Base-by-base conservation (phyloP, 768 basidiomycete species). In the Leccinum arenicola region DNA sequence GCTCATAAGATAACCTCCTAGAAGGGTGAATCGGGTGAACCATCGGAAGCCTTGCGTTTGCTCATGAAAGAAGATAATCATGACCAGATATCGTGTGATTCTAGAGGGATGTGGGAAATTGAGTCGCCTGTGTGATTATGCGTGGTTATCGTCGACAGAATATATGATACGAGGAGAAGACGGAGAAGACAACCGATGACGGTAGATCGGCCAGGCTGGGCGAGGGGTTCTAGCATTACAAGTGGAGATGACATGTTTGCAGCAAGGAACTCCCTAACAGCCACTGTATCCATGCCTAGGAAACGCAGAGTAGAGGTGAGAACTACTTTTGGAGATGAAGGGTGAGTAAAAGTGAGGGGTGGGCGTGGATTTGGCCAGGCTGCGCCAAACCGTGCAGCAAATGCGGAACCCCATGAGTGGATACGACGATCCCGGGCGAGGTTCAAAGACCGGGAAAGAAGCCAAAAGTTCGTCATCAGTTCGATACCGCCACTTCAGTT, bases 1-100 rank as follows among this genome's bases (percentile, higher is more conserved):
- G 77, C 70, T 93, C 92, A 67, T 93, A 94, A 64, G 88, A 88
- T 59, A 76, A 23, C 92, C 92, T 36, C 91, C 89, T 91, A 92
- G 70, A 93, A 93, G 0, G 90, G 91, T 45, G 85, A 70, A 10
- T 84, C 79, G 6, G 77, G 63, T 45, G 66, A 66, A 3, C 89
- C 88, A 23, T 78, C 77, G 23, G 64, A 60, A 8, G 80, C 82
- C 58, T 76, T 78, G 52, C 75, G 78, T n/a, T 73, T 61, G 36
- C 75, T 79, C 86, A 91, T 89, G 73, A 87, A 91, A n/a, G 74
- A 69, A 27, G 82, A 79, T 23, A 91, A 74, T 88, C 89, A 93
- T 40, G 83, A 74, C 91, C 91, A 93, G 33, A 91, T 77, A 63
- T 85, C 83, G 23, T 72, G 68, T n/a, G 75, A 62, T 49, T 73